Percentiles rank a stretch among this genome's conserved stretches.
Evolutionary conservation across 805 yeast species (phyloP).

Genomic region (Groenewaldozyma salmanticensis): DNA sequence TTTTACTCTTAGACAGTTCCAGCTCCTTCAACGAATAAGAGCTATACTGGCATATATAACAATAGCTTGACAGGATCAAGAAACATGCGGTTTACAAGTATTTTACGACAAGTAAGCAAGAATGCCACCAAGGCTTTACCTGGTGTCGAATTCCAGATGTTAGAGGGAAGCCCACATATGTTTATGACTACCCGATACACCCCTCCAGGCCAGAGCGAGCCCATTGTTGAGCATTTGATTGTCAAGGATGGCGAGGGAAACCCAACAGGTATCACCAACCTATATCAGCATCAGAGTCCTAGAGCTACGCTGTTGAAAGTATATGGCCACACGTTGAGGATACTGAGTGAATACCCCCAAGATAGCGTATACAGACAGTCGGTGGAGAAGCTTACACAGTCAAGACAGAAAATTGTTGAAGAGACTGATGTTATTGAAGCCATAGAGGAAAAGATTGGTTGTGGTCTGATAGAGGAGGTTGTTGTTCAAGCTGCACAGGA

Average conservation of each 20-base stretch:
- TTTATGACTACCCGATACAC: not conserved
- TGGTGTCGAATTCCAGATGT: not conserved
- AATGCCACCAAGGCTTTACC: not conserved
- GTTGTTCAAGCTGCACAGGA: slow-evolving; percentile 78
- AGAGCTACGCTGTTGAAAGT: slow-evolving; percentile 65
- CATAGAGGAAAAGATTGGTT: slow-evolving; percentile 67
- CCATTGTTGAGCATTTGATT: not conserved
- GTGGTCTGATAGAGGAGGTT: slow-evolving; percentile 77
- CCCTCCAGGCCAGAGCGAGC: not conserved
- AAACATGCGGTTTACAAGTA: slow-evolving; percentile 12
- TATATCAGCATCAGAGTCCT: slow-evolving; percentile 74
- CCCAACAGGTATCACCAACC: slow-evolving; percentile 77
- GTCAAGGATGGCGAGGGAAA: slow-evolving; percentile 16
- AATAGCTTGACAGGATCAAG: too few relatives aligned
- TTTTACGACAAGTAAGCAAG: slow-evolving; percentile 6
- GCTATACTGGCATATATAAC: too few relatives aligned
- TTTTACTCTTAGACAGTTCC: too few relatives aligned
- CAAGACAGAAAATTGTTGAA: slow-evolving; percentile 61
- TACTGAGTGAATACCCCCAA: slow-evolving; percentile 53
- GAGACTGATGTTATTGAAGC: slow-evolving; percentile 47
- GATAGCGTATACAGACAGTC: slow-evolving; percentile 70
- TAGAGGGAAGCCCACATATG: not conserved
- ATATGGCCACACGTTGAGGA: slow-evolving; percentile 57
- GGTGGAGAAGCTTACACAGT: slow-evolving; percentile 58
- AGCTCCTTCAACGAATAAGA: too few relatives aligned